Percentiles rank a stretch among this genome's conserved stretches.
phyloP scores from a whole-genome alignment of 768 basidiomycete genomes.

The Phlegmacium glaucopus region DNA sequence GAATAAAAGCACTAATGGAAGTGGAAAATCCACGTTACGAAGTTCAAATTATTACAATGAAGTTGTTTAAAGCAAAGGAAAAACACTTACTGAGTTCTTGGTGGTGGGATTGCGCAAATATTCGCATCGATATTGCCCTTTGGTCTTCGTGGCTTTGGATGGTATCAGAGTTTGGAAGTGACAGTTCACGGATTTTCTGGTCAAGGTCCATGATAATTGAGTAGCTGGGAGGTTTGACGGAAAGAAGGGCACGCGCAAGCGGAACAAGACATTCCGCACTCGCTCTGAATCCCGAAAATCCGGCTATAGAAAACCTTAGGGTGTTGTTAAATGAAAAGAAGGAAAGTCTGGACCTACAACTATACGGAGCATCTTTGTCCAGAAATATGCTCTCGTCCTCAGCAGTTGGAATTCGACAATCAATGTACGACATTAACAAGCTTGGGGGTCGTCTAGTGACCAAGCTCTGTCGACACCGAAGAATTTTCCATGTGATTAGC shows the following conservation, averaged over 20 bases:
- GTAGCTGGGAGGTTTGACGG: conserved; percentile 43
- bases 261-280: conserved; percentile 39
- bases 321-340: conserved; percentile 1
- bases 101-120: conserved; percentile 40
- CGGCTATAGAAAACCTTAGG: conserved; percentile 29
- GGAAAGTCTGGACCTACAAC: conserved; percentile 35
- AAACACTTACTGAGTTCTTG: conserved; percentile 39
- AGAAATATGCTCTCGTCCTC: conserved; percentile 44
- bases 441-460: conserved; percentile 47
- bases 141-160: conserved; percentile 21
- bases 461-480: conserved; percentile 29
- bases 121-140: conserved; percentile 38
- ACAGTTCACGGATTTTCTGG: conserved; percentile 40
- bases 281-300: conserved; percentile 44
- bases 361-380: conserved; percentile 38
- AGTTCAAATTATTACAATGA: no score
- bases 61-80: neutral
- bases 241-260: conserved; percentile 36
- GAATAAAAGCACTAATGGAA: conserved; percentile 44
- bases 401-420: conserved; percentile 43
- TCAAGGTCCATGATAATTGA: conserved; percentile 47
- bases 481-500: no score
- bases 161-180: conserved; percentile 20
- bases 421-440: conserved; percentile 38
- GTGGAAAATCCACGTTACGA: no score